Base-by-base conservation (phyloP, 192 early-diverging fungal species). In the Funneliformis geosporum region DNA sequence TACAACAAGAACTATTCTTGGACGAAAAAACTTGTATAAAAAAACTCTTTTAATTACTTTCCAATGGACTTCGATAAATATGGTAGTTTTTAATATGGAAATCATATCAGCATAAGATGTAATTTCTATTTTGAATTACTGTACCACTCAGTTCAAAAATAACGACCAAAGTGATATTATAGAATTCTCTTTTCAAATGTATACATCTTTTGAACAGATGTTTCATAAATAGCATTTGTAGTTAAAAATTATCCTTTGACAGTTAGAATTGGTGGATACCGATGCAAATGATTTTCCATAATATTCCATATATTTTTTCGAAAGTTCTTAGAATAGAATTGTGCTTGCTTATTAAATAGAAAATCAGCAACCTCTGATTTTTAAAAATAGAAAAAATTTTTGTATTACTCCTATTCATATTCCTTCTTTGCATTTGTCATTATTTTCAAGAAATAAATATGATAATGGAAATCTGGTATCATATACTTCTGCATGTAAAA, bases 131-230 rank as follows among this genome's bases (percentile, higher is more conserved):
- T 69, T 69, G 7, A n/a, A n/a, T 69, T 40, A 39, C 27, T 40
- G 18, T 69, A 69, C 42, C 16, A 69, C 16, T 69, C 38, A 6
- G 21, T 69, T 16, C 21, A 69, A 4, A 69, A 43, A 39, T 69
- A 69, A n/a, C 59, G 12, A 27, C 14, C 46, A 73, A 28, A 73
- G 46, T 73, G 25, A 73, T 59, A 73, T 73, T 73, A 73, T 59
- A 0, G 1, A 59, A 50, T 55, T 73, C 27, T 60, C 9, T 60
- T 74, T 74, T 14, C 21, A 69, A 40, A 69, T 8, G 14, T 16
- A n/a, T 69, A 69, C 10, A 28, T 69, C 18, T 40, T 21, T n/a
- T 69, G 38, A 9, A 69, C 21, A 10, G 38, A 5, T 39, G 0
- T 2, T 16, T 69, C 6, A 69, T 69, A 69, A 43, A 69, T 69